Evolutionary conservation across 257 asterid genomes (phyloP), one percentile per base, ranked within the genome.

Genomic region (Capsicum chinense): DNA sequence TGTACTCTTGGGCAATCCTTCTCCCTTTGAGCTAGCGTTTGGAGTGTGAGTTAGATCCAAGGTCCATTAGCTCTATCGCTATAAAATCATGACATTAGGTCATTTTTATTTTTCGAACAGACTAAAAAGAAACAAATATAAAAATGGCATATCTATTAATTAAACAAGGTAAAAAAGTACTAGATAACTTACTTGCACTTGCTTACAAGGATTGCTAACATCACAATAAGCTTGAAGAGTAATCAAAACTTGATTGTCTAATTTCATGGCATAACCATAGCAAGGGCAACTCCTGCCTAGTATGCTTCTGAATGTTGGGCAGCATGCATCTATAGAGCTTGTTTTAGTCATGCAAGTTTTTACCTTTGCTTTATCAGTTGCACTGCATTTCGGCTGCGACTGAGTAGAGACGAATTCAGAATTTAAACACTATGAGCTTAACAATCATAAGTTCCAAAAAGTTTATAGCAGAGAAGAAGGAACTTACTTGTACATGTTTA

Each of bases 201-300:
- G 6, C n/a, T 66, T 66, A 35, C 73, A 66, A 35, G 73, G 73
- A 66, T 66, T 35, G 47, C 73, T 66, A 66, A 35, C 73, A 66
- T 35, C 48, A 66, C 73, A 66, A 66, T 63, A 63, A 63, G 70
- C 70, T 14, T 63, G 44, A 63, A 63, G 70, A 63, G 70, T 63
- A 63, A 63, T 63, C 15, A 63, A 35, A 35, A 5, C 48, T 15
- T 35, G 73, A 66, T 66, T 5, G n/a, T 66, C 73, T 66, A 66
- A 35, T 13, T 33, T 0, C 16, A 11, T 33, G n/a, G 73, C 48
- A 66, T 33, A 66, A 12, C n/a, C 7, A 66, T 33, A 66, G 47
- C 73, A 66, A 66, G 73, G 73, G 19, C 73, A 66, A 3, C 73
- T 33, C 48, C 5, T 35, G 3, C 71, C 71, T 5, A 64, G 7